Conservation (phyloP, 371 early-diverging fungal species). For the Mucor circinelloides region DNA sequence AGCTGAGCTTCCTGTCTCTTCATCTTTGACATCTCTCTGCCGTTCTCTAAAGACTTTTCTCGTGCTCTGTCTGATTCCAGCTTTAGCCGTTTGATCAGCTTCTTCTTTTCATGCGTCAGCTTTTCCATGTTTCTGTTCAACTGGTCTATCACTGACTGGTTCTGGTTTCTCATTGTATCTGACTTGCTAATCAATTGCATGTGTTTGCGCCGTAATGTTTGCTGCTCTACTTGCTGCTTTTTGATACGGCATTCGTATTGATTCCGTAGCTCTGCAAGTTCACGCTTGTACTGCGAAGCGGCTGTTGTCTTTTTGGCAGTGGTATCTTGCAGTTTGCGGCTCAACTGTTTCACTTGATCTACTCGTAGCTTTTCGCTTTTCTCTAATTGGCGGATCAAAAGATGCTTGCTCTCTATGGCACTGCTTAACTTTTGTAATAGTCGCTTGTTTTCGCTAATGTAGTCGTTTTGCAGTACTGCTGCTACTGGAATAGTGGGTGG, state of each 20-base stretch:
- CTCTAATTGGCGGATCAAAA: conserved; percentile 51
- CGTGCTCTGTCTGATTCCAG: conserved; percentile 67
- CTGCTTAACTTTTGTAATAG: conserved; percentile 8
- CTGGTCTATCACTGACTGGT: conserved; percentile 46
- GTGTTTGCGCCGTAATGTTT: conserved; percentile 56
- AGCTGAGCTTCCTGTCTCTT: conserved; percentile 58
- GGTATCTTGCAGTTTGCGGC: conserved; percentile 26
- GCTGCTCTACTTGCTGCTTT: conserved; percentile 65
- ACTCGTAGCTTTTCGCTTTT: conserved; percentile 43
- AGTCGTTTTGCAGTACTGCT: neutral
- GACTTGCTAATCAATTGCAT: conserved; percentile 53
- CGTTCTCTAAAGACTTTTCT: conserved; percentile 61
- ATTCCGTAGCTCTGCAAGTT: conserved; percentile 19
- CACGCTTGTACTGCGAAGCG: conserved; percentile 23
- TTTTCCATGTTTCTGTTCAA: conserved; percentile 55
- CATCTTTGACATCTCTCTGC: conserved; percentile 68
- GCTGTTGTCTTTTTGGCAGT: conserved; percentile 18
- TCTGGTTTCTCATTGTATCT: conserved; percentile 44
- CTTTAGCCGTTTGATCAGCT: conserved; percentile 73
- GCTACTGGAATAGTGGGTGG: neutral
- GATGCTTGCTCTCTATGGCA: conserved; percentile 36
- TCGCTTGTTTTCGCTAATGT: conserved; percentile 13
- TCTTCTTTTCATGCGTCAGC: conserved; percentile 70
- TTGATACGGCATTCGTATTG: conserved; percentile 69
- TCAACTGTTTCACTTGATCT: conserved; percentile 60